These are phyloP conservation scores for Paramecium caudatum DNA, from an alignment of 73 alveolate genomes.

Conservation along the genomic window DNA sequence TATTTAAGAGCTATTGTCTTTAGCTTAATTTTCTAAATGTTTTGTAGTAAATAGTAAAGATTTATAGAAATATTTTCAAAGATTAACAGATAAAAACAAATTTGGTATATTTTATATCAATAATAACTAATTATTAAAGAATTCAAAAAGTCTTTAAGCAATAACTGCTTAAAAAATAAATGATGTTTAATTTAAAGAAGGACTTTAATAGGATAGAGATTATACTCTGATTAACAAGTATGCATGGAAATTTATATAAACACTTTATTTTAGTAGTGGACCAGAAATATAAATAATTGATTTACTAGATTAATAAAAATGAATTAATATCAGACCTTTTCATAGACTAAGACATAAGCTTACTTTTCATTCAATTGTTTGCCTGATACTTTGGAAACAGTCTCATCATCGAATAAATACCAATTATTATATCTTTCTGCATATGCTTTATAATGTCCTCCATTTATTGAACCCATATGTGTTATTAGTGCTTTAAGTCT, in stretches of 20 bases:
- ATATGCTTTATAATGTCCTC: slow-evolving; percentile 60
- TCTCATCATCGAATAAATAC: slow-evolving; percentile 57
- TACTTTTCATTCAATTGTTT: neutral
- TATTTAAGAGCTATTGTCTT: neutral
- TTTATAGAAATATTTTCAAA: neutral
- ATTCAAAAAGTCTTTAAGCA: neutral
- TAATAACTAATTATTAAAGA: neutral
- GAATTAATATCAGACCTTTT: neutral
- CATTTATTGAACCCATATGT: slow-evolving; percentile 49
- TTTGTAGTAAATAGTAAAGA: neutral
- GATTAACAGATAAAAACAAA: neutral
- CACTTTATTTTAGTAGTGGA: neutral
- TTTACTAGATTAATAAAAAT: too few species aligned
- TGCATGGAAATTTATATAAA: neutral
- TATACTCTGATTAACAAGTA: neutral
- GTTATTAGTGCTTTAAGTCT: slow-evolving; percentile 8
- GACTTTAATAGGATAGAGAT: neutral
- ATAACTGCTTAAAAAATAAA: neutral
- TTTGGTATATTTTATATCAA: neutral
- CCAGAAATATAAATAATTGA: too few species aligned
- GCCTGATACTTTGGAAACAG: neutral
- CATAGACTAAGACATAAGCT: slow-evolving; percentile 42
- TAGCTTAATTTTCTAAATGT: neutral
- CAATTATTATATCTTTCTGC: slow-evolving; percentile 49
- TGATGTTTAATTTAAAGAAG: neutral